Base-by-base conservation (phyloP, 2,329 filamentous ascomycete species). In the Monosporascus sp. region DNA sequence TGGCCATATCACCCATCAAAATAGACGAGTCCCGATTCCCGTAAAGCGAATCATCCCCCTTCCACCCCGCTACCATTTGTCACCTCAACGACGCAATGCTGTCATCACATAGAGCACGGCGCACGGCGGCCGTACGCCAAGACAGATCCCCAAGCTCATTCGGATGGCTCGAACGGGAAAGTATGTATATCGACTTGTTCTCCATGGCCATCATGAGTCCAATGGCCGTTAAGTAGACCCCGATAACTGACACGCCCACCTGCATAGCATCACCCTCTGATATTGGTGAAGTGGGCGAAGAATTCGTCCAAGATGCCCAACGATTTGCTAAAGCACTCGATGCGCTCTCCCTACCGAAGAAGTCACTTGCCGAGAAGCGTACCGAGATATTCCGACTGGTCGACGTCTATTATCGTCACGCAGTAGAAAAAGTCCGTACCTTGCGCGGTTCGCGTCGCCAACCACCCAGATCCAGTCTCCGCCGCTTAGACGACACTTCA, bases 261-360 rank as follows among this genome's bases (percentile, higher is more conserved):
- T 64, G 62, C n/a, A 58, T 70, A 71, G 66, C 54, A 44, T 48
- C 48, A 55, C 58, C 52, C 51, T 59, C 58, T 35, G 53, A 56
- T 27, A 46, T 27, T 26, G 52, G 55, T 47, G 53, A 58, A 44
- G 49, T 51, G 54, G 56, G 56, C 43, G 55, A 61, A 19, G 60
- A 61, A 19, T 68, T 68, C 48, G 50, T 57, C 49, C 84, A 86
- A 57, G 91, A 96, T 70, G 89, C 96, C 55, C 91, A 96, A 72
- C 80, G 84, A 45, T 97, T 97, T 67, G 91, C 92, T 38, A 87
- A 88, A 66, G 82, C 84, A 50, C 79, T 97, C 22, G 92, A 97
- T 72, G 80, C 84, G 52, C 93, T 91, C 75, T 72, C 85, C 64
- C 61, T 78, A 69, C 62, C 75, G 63, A 64, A 74, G 60, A 71